A percentile compares a stretch with the other conserved stretches of the same genome.
Evolutionary conservation across 1,284 basidiomycete genomes (phyloP).

Genomic region (Cutaneotrichosporon sp.): DNA sequence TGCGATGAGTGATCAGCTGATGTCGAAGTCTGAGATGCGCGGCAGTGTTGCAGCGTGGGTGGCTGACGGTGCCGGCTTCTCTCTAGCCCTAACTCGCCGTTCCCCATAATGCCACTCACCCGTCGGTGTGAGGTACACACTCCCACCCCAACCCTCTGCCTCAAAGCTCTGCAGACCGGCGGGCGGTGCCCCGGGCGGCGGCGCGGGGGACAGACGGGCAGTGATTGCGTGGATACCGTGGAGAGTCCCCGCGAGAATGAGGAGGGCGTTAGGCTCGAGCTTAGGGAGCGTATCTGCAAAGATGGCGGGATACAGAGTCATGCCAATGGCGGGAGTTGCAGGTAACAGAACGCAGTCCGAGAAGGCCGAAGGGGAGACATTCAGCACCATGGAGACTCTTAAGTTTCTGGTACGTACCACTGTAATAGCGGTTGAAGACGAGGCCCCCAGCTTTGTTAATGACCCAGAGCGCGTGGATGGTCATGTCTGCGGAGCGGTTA

Average conservation of each 20-base stretch:
- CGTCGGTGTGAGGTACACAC: slow-evolving; percentile 72
- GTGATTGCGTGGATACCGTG: slow-evolving; percentile 99
- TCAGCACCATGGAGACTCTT: too few species aligned
- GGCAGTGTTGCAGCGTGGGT: too few species aligned
- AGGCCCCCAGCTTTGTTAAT: slow-evolving; percentile 99
- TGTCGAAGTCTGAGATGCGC: too few species aligned
- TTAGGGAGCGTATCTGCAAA: slow-evolving; percentile 72
- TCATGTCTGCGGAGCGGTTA: slow-evolving; percentile 24
- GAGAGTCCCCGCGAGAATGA: slow-evolving; percentile 92
- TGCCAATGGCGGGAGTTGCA: too few species aligned
- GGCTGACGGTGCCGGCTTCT: too few species aligned
- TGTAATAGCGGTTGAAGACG: slow-evolving; percentile 87
- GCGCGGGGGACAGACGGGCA: slow-evolving; percentile 75
- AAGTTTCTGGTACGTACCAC: slow-evolving; percentile 56
- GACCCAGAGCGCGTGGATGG: slow-evolving; percentile 57
- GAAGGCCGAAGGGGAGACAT: not conserved
- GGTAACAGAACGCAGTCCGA: too few species aligned
- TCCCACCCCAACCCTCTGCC: slow-evolving; percentile 62
- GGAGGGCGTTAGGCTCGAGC: slow-evolving; percentile 91
- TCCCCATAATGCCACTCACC: slow-evolving; percentile 57
- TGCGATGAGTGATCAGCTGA: slow-evolving; percentile 48
- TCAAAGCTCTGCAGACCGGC: slow-evolving; percentile 86
- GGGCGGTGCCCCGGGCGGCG: slow-evolving; percentile 75
- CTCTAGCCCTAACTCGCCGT: not conserved
- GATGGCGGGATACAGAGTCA: too few species aligned